Percentiles rank a stretch among this genome's conserved stretches.
These are phyloP conservation scores for Cylindrotheca fusiformis DNA, from an alignment of 108 stramenopile species.

Conservation along the genomic window DNA sequence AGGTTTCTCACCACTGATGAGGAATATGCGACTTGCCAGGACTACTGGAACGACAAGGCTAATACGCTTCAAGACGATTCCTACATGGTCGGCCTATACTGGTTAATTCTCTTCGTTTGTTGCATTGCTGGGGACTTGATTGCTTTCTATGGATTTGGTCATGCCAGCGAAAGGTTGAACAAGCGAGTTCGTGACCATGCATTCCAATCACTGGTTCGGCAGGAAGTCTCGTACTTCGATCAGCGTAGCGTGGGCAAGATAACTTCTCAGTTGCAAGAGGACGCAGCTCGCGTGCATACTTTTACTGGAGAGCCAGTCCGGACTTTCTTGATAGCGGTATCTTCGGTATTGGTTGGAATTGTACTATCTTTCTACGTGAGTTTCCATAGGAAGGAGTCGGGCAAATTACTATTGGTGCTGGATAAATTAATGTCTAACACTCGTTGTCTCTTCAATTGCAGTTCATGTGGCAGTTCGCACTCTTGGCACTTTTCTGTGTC, in stretches of 20 bases:
- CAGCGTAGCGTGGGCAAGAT: conserved; percentile 37
- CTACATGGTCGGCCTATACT: conserved; percentile 34
- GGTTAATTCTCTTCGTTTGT: conserved; percentile 38
- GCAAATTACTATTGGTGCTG: no score
- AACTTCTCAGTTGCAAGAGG: conserved; percentile 54
- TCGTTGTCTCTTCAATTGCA: conserved; percentile 27
- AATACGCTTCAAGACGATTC: conserved; percentile 32
- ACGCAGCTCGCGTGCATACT: conserved; percentile 46
- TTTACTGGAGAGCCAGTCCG: conserved; percentile 58
- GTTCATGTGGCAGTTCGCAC: conserved; percentile 80
- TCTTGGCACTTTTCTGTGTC: conserved; percentile 64
- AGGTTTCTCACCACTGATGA: not conserved
- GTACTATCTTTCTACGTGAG: conserved; percentile 48
- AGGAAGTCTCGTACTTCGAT: conserved; percentile 47
- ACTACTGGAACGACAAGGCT: conserved; percentile 30
- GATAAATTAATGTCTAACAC: conserved; percentile 11
- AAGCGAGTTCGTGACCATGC: conserved; percentile 50
- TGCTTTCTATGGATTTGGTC: conserved; percentile 44
- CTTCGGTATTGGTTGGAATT: conserved; percentile 40
- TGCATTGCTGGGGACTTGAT: conserved; percentile 39
- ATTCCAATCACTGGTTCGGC: conserved; percentile 38
- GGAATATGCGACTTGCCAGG: conserved; percentile 27
- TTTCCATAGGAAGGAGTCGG: conserved; percentile 30
- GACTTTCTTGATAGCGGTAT: conserved; percentile 28
- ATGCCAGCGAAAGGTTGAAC: conserved; percentile 49